Evolutionary conservation across 306 rosid species (phyloP).

Genomic region (Astragalus glycyphyllos): DNA sequence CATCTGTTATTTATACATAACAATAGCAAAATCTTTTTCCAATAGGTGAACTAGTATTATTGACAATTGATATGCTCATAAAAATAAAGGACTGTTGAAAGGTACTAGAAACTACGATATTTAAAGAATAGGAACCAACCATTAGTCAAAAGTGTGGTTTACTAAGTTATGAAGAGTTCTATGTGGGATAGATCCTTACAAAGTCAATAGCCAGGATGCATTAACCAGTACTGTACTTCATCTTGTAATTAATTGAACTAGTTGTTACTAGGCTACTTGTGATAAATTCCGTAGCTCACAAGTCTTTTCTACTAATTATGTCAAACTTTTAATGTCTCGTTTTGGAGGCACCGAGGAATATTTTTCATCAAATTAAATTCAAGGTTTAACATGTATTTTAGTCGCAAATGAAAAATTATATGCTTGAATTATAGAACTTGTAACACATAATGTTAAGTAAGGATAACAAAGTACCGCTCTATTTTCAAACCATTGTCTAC

Average conservation of each 20-base stretch:
- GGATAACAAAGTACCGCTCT: constrained; percentile 64
- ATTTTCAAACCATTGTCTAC: constrained; percentile 98
- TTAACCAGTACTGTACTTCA: background rate
- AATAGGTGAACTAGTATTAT: constrained; percentile 13
- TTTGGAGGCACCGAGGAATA: background rate
- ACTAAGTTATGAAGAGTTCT: constrained; percentile 12
- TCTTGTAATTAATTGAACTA: constrained; percentile 17
- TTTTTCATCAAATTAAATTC: constrained; percentile 24
- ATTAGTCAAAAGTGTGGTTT: constrained; percentile 25
- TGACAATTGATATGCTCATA: constrained; percentile 14
- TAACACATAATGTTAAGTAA: constrained; percentile 12
- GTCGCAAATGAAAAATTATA: constrained; percentile 4
- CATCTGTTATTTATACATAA: background rate
- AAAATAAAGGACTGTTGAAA: constrained; percentile 22
- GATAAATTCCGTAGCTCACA: background rate
- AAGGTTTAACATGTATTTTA: constrained; percentile 3
- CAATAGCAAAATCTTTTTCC: background rate
- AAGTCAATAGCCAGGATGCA: constrained; percentile 13
- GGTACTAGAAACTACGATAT: background rate
- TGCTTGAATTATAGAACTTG: background rate
- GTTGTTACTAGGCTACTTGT: background rate
- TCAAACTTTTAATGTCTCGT: constrained; percentile 27
- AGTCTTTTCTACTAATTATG: background rate
- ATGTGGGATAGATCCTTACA: constrained; percentile 5
- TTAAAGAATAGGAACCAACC: constrained; percentile 5